These are phyloP conservation scores for Hirsutella rhossiliensis DNA, from an alignment of 2,329 filamentous ascomycete genomes.

Conservation along the genomic window DNA sequence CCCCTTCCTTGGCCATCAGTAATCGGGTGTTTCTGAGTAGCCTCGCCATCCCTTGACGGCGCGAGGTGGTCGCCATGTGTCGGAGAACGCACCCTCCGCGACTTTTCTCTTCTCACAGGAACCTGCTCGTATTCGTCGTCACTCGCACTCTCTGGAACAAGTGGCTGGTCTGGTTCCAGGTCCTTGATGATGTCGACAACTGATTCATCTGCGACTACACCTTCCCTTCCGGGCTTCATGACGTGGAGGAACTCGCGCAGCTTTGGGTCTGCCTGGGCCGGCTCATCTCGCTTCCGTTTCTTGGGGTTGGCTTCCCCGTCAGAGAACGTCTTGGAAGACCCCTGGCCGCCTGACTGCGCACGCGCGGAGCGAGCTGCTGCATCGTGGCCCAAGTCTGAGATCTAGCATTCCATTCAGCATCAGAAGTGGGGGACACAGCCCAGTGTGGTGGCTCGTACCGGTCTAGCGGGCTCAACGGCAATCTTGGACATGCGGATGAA, in stretches of 20 bases:
- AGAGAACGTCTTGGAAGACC: conserved; percentile 2
- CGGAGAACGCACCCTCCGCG: conserved; percentile 21
- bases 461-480: conserved; percentile 73
- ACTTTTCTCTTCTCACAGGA: conserved; percentile 37
- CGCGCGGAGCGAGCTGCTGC: conserved; percentile 11
- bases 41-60: conserved; percentile 5
- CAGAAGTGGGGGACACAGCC: conserved; percentile 6
- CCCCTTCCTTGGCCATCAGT: conserved; percentile 4
- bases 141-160: conserved; percentile 44
- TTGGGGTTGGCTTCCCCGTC: conserved; percentile 30
- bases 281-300: conserved; percentile 56
- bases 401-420: conserved; percentile 28
- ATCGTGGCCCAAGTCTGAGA: conserved; percentile 27
- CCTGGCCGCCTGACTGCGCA: conserved; percentile 6
- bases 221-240: conserved; percentile 48
- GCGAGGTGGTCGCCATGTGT: conserved; percentile 3
- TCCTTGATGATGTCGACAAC: conserved; percentile 9
- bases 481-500: conserved; percentile 96
- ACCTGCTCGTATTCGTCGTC: conserved; percentile 67
- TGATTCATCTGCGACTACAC: conserved; percentile 19
- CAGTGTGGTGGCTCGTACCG: conserved; percentile 37
- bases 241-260: conserved; percentile 76
- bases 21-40: neutral
- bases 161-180: conserved; percentile 15
- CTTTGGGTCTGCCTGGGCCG: conserved; percentile 59